Conservation (phyloP, 2,329 filamentous ascomycete species). For the Drechslerella stenobrocha region DNA sequence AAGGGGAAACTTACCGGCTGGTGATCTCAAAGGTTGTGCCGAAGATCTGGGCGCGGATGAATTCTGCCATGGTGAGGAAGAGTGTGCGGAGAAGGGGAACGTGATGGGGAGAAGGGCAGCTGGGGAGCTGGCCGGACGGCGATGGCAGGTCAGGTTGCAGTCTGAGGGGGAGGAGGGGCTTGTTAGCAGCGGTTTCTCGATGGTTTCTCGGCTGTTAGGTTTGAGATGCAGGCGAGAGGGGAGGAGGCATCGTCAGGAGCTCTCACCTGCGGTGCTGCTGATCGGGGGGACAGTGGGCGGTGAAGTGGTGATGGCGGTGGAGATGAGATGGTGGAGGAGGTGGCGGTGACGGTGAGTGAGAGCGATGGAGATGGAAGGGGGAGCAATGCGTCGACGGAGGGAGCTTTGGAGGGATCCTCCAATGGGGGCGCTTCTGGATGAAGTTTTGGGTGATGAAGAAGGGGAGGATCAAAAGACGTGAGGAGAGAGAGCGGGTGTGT, state of each 20-base stretch:
- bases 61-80: conserved; percentile 82
- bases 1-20: conserved; percentile 69
- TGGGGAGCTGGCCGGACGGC: neutral
- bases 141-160: conserved; percentile 1
- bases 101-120: neutral
- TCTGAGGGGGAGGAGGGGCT: conserved; percentile 3
- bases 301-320: neutral
- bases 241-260: neutral
- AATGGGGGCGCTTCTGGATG: too few species aligned
- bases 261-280: neutral
- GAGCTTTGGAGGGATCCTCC: too few species aligned
- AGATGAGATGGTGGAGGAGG: neutral
- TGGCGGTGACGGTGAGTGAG: neutral
- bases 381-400: too few species aligned
- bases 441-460: neutral
- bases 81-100: neutral
- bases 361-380: neutral
- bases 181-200: conserved; percentile 1
- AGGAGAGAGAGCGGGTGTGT: too few species aligned
- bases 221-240: neutral
- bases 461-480: too few species aligned
- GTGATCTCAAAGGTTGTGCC: conserved; percentile 99
- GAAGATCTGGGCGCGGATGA: conserved; percentile 98
- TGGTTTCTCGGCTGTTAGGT: neutral
- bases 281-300: neutral